Conservation (phyloP, 345 rosid genomes). For the Geranium brycei region DNA sequence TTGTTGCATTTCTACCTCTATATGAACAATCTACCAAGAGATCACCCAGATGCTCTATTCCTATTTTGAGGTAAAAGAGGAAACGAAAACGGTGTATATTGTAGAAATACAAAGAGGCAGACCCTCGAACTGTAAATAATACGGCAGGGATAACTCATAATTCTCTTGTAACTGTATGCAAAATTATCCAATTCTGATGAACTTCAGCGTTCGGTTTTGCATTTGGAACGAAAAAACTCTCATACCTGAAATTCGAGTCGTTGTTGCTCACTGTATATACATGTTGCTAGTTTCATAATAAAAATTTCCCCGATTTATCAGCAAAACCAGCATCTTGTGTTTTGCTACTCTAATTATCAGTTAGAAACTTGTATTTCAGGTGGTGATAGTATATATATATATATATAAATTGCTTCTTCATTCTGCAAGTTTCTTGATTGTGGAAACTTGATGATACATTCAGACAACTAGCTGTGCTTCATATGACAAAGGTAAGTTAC, state of each 20-base stretch:
- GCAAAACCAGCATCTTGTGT: background rate
- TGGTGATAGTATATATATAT: too few relatives aligned
- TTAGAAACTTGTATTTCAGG: too few relatives aligned
- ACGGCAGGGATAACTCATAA: slow-evolving; percentile 26
- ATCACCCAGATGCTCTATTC: slow-evolving; percentile 70
- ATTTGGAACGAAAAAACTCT: too few relatives aligned
- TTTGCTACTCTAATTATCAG: too few relatives aligned
- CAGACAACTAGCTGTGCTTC: too few relatives aligned
- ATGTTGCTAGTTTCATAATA: background rate
- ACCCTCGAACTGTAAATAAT: slow-evolving; percentile 39
- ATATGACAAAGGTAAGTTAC: too few relatives aligned
- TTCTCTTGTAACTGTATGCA: slow-evolving; percentile 14
- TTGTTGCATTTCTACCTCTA: slow-evolving; percentile 65
- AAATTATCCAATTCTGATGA: slow-evolving; percentile 5
- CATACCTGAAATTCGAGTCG: too few relatives aligned
- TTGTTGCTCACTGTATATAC: too few relatives aligned
- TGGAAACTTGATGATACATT: too few relatives aligned
- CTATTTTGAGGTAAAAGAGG: slow-evolving; percentile 37
- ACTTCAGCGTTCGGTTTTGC: background rate
- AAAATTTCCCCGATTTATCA: background rate
- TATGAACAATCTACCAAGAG: slow-evolving; percentile 66
- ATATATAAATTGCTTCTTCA: too few relatives aligned
- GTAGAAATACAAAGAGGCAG: slow-evolving; percentile 18
- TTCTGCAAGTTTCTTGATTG: too few relatives aligned
- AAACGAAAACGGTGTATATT: slow-evolving; percentile 37